Conservation (phyloP, 345 rosid genomes). For the Brassica rapa region DNA sequence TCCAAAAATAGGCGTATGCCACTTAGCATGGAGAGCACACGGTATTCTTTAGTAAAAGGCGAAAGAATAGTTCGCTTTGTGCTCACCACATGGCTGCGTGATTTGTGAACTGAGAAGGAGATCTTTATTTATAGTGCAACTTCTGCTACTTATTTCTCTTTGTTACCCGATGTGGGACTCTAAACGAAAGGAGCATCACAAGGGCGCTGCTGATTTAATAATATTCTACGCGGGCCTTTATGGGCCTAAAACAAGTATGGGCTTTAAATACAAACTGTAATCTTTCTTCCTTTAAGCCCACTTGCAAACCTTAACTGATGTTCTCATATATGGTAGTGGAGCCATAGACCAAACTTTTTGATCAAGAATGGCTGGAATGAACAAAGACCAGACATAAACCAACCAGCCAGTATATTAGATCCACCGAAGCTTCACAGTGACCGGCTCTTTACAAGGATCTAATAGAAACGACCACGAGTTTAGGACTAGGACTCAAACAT, state of each 20-base stretch:
- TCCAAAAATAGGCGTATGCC: conserved; percentile 45
- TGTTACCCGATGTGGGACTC: not conserved
- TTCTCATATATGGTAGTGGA: conserved; percentile 49
- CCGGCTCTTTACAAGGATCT: no score
- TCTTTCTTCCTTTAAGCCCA: not conserved
- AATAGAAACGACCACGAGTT: no score
- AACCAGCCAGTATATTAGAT: no score
- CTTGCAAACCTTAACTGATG: conserved; percentile 47
- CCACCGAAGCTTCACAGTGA: no score
- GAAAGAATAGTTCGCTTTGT: conserved; percentile 44
- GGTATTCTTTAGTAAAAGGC: conserved; percentile 45
- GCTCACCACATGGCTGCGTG: conserved; percentile 38
- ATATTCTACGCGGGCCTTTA: not conserved
- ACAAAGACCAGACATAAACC: conserved; percentile 12
- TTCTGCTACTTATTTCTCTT: not conserved
- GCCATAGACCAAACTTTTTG: conserved; percentile 72
- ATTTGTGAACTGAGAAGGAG: not conserved
- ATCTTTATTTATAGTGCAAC: not conserved
- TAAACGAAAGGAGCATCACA: not conserved
- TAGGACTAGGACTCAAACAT: no score
- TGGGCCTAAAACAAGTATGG: not conserved
- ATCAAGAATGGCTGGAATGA: conserved; percentile 64
- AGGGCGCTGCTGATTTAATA: not conserved
- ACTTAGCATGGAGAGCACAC: conserved; percentile 35
- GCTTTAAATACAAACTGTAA: not conserved